A percentile compares a stretch with the other conserved stretches of the same genome.
phyloP scores from a whole-genome alignment of 495 filamentous ascomycete species.

The Podospora appendiculata region DNA sequence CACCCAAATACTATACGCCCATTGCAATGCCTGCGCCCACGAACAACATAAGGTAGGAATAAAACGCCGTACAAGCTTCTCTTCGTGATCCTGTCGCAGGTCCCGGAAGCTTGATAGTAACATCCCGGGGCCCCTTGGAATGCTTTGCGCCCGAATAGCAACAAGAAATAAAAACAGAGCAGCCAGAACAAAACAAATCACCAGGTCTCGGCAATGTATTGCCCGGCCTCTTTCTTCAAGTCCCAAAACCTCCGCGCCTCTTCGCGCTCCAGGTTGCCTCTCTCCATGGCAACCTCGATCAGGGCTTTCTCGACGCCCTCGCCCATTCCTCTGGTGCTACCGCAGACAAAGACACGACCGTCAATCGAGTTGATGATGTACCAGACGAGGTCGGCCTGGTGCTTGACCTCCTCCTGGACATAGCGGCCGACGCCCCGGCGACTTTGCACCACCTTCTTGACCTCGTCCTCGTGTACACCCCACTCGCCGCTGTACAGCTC shows the following conservation, averaged over 20 bases:
- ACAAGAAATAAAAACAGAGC: background rate
- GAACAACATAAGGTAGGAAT: no score
- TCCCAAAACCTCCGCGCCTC: constrained; percentile 74
- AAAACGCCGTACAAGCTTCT: no score
- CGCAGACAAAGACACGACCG: constrained; percentile 91
- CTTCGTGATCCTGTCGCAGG: no score
- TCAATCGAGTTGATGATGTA: constrained; percentile 90
- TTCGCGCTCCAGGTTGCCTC: constrained; percentile 64
- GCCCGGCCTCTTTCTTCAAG: constrained; percentile 73
- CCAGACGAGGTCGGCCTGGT: constrained; percentile 94
- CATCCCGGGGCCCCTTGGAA: no score
- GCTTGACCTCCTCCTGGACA: constrained; percentile 77
- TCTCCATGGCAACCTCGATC: constrained; percentile 71
- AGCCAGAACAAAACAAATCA: constrained; percentile 14
- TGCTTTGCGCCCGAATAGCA: background rate
- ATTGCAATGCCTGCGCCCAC: no score
- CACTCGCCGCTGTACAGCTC: constrained; percentile 95
- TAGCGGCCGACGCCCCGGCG: constrained; percentile 70
- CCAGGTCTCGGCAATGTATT: constrained; percentile 80
- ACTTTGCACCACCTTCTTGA: constrained; percentile 89
- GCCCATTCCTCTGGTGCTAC: constrained; percentile 91
- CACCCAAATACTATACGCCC: no score
- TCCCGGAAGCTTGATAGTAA: no score
- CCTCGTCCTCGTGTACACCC: constrained; percentile 86
- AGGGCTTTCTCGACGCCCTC: constrained; percentile 86